Percentiles rank a stretch among this genome's conserved stretches.
Conservation (phyloP, 1,139 yeast species). For the Debaryomyces robertsiae region DNA sequence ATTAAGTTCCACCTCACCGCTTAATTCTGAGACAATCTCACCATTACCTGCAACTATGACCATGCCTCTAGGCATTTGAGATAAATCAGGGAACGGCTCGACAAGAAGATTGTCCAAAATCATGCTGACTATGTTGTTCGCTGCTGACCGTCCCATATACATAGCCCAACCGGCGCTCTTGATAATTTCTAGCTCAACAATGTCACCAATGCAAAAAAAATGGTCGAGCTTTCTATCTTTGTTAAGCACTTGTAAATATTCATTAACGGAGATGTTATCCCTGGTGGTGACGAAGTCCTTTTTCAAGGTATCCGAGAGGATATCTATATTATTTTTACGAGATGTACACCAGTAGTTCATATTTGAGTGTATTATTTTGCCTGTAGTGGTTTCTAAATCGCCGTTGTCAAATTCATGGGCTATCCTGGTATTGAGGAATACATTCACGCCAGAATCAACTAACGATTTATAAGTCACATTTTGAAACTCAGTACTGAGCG, state of each 20-base stretch:
- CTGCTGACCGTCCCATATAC: conserved; percentile 45
- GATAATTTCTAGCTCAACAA: conserved; percentile 43
- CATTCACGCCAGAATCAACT: conserved; percentile 15
- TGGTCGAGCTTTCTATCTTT: conserved; percentile 21
- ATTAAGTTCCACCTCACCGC: conserved; percentile 37
- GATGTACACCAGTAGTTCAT: conserved; percentile 40
- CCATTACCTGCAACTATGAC: conserved; percentile 46
- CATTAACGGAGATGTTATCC: conserved; percentile 37
- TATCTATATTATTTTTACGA: conserved; percentile 35
- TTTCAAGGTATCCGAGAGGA: conserved; percentile 17
- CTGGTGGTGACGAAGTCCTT: conserved; percentile 26
- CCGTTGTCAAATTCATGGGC: conserved; percentile 26
- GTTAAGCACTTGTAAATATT: conserved; percentile 37
- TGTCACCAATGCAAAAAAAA: conserved; percentile 44
- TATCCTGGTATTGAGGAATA: conserved; percentile 21
- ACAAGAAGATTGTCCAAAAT: conserved; percentile 30
- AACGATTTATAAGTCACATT: conserved; percentile 23
- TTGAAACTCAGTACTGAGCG: conserved; percentile 29
- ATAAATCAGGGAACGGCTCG: conserved; percentile 40
- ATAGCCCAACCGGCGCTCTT: conserved; percentile 54
- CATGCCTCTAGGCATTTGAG: conserved; percentile 44
- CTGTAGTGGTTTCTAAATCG: conserved; percentile 26
- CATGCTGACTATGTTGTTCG: conserved; percentile 33
- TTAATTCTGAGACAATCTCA: conserved; percentile 42
- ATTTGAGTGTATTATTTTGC: conserved; percentile 25